Evolutionary conservation across 2,329 filamentous ascomycete genomes (phyloP), one percentile per base, ranked within the genome.

Genomic region (Mycosphaerelloides madeirae): DNA sequence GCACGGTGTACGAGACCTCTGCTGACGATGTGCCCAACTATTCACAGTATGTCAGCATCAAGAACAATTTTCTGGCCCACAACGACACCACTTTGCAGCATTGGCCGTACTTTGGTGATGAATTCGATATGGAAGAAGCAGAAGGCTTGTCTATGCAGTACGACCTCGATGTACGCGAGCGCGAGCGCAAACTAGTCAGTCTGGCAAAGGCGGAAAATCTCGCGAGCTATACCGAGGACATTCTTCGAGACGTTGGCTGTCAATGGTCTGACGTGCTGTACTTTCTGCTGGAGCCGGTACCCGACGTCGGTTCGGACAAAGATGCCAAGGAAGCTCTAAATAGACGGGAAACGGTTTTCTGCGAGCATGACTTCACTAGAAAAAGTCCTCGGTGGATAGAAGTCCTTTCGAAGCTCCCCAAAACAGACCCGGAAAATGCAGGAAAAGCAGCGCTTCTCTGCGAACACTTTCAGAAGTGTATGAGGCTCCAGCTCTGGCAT

Each of bases 1-100:
- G 33, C 43, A 52, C 36, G 13, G 33, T 34, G 9, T 48, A 49
- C 18, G 19, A 39, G 3, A 41, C 45, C 2, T 19, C 40, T 4
- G 29, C 16, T 15, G 35, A 52, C 8, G 48, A 52, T 11, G 64
- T 70, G 16, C 70, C 70, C 2, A 47, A 46, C 8, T 72, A 69
- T 51, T 64, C 60, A 2, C 66, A 70, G 44, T 72, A 68, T 46
- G 64, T 69, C n/a, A 64, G 57, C 31, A 55, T 73, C 33, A 64
- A 61, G 38, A 52, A 64, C 31, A 73, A 68, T 43, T 55, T 73
- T 3, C 63, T 73, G 0, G 62, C 65, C 3, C 61, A 65, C 12
- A 73, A 73, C 39, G 60, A 65, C 25, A 64, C 55, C 1, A 67
- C 60, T 18, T 43, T 73, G n/a, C 60, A 68, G n/a, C 62, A 63